A percentile compares a stretch with the other conserved stretches of the same genome.
phyloP scores from a whole-genome alignment of 1,139 yeast species.

The Yamadazyma buinensis region DNA sequence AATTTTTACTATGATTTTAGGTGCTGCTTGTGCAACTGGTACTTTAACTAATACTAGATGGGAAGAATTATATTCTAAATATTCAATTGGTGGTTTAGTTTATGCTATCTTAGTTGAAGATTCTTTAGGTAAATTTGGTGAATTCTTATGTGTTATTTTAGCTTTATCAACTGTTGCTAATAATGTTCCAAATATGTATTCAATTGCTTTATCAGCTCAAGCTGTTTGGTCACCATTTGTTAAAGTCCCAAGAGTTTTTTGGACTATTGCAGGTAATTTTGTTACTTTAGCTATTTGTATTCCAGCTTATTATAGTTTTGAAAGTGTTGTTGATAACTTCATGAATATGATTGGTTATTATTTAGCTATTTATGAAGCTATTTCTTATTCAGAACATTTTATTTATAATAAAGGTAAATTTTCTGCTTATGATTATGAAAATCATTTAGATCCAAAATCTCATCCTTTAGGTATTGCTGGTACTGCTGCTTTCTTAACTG shows the following conservation, averaged over 20 bases:
- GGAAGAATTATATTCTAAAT: constrained; percentile 42
- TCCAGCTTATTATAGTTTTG: constrained; percentile 76
- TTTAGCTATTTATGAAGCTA: constrained; percentile 75
- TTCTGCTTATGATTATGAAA: constrained; percentile 55
- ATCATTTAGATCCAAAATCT: constrained; percentile 49
- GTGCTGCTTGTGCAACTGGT: constrained; percentile 82
- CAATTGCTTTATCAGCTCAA: constrained; percentile 79
- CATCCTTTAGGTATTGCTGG: constrained; percentile 79
- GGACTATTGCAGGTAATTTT: constrained; percentile 74
- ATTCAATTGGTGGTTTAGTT: constrained; percentile 68
- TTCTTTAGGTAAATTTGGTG: constrained; percentile 85
- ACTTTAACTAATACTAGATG: constrained; percentile 40
- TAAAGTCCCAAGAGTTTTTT: constrained; percentile 69
- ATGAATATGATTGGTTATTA: constrained; percentile 88
- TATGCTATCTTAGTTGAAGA: constrained; percentile 54
- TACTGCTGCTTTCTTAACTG: constrained; percentile 67
- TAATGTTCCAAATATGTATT: constrained; percentile 88
- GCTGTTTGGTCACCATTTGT: constrained; percentile 69
- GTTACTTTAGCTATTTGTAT: constrained; percentile 78
- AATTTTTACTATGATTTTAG: constrained; percentile 67
- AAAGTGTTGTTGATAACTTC: constrained; percentile 68
- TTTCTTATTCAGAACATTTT: constrained; percentile 71
- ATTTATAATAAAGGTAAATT: constrained; percentile 60
- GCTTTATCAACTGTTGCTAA: constrained; percentile 83
- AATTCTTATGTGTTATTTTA: constrained; percentile 77